phyloP scores from a whole-genome alignment of 139 green algal genomes.

The Dunaliella sp. region DNA sequence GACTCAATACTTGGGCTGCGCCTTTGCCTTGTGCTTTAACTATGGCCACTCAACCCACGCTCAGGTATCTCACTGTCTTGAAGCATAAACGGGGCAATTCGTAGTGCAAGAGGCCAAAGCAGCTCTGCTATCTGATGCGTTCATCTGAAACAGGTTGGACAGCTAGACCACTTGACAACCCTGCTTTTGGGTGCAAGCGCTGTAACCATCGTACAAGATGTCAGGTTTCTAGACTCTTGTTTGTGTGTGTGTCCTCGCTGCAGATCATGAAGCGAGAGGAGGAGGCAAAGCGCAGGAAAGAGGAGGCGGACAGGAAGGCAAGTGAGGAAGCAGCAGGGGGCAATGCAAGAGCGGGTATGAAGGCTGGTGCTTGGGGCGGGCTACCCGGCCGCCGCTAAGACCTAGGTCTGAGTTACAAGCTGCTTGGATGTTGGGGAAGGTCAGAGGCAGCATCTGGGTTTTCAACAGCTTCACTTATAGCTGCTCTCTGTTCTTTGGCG shows the following conservation, averaged over 20 bases:
- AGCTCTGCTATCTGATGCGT: too few species aligned
- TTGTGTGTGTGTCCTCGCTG: background rate
- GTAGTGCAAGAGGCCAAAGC: too few species aligned
- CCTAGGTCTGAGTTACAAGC: background rate
- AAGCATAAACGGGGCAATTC: too few species aligned
- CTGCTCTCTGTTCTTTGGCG: too few species aligned
- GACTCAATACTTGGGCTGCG: too few species aligned
- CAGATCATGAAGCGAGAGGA: conserved; percentile 42
- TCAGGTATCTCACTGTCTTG: too few species aligned
- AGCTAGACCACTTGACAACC: background rate
- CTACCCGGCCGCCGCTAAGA: conserved; percentile 30
- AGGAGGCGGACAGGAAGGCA: conserved; percentile 45
- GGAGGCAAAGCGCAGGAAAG: conserved; percentile 36
- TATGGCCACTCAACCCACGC: too few species aligned
- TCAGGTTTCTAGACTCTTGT: background rate
- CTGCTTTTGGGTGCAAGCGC: background rate
- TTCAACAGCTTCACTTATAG: too few species aligned
- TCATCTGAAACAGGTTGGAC: background rate
- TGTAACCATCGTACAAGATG: background rate
- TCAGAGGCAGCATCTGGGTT: too few species aligned
- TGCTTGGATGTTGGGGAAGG: too few species aligned
- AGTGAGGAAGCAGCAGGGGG: conserved; percentile 39
- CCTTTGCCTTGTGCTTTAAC: too few species aligned
- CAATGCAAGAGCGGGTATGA: conserved; percentile 45
- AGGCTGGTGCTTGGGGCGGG: conserved; percentile 71